Percentiles rank a stretch among this genome's conserved stretches.
Evolutionary conservation across 371 early-diverging fungal species (phyloP).

Genomic region (Circinella umbellata): DNA sequence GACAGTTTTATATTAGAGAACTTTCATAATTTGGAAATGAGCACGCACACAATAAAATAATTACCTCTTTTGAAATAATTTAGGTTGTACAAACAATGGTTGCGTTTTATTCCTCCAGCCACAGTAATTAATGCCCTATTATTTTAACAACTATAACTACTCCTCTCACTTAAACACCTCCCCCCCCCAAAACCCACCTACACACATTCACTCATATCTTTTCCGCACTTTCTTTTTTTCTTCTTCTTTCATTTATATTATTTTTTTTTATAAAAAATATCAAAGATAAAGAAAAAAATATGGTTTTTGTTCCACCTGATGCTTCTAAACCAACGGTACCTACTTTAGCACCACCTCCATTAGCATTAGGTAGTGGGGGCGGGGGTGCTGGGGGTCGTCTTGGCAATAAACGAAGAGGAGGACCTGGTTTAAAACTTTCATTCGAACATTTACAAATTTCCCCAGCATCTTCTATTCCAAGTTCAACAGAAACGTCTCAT

Average conservation of each 20-base stretch:
- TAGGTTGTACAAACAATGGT: background rate
- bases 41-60: background rate
- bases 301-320: background rate
- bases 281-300: no score
- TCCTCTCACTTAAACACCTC: background rate
- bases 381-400: background rate
- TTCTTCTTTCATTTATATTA: background rate
- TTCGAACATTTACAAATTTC: conserved; percentile 26
- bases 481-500: conserved; percentile 1
- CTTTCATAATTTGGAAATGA: no score
- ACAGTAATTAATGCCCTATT: background rate
- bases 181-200: background rate
- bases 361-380: background rate
- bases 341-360: conserved; percentile 10
- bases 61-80: background rate
- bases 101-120: background rate
- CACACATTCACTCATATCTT: background rate
- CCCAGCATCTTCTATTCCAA: conserved; percentile 12
- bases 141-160: no score
- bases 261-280: background rate
- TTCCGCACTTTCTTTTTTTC: background rate
- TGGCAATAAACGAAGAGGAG: conserved; percentile 16
- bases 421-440: conserved; percentile 28
- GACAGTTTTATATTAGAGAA: no score
- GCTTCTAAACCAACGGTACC: background rate